A percentile compares a stretch with the other conserved stretches of the same genome.
phyloP scores from a whole-genome alignment of 2,329 filamentous ascomycete genomes.

The Chrysoporthe deuterocubensis region DNA sequence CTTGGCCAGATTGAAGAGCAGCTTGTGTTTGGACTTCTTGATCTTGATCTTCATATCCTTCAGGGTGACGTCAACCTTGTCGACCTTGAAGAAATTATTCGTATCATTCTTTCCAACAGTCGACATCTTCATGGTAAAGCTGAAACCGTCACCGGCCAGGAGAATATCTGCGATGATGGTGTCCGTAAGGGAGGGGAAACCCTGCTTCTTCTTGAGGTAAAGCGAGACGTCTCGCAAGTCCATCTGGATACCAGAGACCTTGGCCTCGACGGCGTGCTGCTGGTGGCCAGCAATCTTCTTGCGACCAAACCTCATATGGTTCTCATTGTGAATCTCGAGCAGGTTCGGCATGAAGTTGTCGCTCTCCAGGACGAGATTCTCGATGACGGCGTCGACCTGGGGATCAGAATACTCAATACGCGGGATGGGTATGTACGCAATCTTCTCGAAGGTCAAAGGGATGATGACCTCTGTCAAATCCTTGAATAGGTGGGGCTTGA shows the following conservation, averaged over 20 bases:
- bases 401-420: constrained; percentile 90
- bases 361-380: constrained; percentile 93
- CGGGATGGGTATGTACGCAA: constrained; percentile 89
- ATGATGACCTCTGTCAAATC: constrained; percentile 87
- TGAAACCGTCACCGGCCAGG: constrained; percentile 84
- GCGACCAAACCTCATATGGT: constrained; percentile 93
- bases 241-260: constrained; percentile 88
- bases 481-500: constrained; percentile 92
- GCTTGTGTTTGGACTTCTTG: constrained; percentile 93
- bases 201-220: constrained; percentile 93
- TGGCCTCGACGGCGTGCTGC: constrained; percentile 80
- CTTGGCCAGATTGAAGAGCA: constrained; percentile 86
- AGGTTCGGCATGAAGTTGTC: constrained; percentile 97
- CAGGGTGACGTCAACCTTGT: constrained; percentile 82
- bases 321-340: constrained; percentile 85
- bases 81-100: constrained; percentile 91
- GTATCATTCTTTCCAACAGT: constrained; percentile 76
- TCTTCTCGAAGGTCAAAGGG: constrained; percentile 78
- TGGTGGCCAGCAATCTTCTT: constrained; percentile 82
- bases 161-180: constrained; percentile 87
- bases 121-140: constrained; percentile 88
- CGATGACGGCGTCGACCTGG: constrained; percentile 83
- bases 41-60: constrained; percentile 85
- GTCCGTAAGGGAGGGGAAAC: constrained; percentile 87
- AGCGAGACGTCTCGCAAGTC: constrained; percentile 90